Conservation (phyloP, 176 grass and related monocot species). For the Cenchrus fungigraminus region DNA sequence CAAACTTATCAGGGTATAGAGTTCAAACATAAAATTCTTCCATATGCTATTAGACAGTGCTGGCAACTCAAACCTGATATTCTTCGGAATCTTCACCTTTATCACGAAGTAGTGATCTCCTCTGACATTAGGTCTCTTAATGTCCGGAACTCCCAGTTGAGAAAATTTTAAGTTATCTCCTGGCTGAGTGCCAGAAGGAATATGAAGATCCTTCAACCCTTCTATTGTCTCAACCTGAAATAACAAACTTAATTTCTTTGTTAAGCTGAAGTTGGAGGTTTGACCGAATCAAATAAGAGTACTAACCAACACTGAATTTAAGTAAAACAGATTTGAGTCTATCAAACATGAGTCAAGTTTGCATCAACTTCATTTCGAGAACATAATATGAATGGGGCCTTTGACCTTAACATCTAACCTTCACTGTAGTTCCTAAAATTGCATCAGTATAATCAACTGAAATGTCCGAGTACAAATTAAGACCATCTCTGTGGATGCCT, state of each 20-base stretch:
- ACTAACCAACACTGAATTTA: background rate
- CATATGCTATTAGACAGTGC: background rate
- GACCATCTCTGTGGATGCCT: constrained; percentile 78
- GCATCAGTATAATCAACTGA: constrained; percentile 84
- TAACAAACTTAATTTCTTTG: constrained; percentile 23
- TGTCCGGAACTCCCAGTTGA: background rate
- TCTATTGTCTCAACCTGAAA: constrained; percentile 89
- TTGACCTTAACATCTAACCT: constrained; percentile 51
- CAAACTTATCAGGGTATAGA: background rate
- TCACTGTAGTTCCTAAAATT: constrained; percentile 84
- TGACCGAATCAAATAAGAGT: constrained; percentile 16
- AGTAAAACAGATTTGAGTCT: constrained; percentile 2
- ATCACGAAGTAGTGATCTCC: constrained; percentile 85
- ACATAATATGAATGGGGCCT: background rate
- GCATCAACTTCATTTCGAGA: background rate
- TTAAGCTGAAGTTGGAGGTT: constrained; percentile 14
- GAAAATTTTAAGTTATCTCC: constrained; percentile 70
- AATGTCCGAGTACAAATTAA: constrained; percentile 69
- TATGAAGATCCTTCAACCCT: constrained; percentile 73
- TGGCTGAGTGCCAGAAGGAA: constrained; percentile 87
- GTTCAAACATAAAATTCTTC: background rate
- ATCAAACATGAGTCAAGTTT: background rate
- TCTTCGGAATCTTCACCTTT: constrained; percentile 76
- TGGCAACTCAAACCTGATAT: constrained; percentile 67
- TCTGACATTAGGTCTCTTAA: constrained; percentile 42